phyloP scores from a whole-genome alignment of 306 rosid genomes.

The Argentina anserina region DNA sequence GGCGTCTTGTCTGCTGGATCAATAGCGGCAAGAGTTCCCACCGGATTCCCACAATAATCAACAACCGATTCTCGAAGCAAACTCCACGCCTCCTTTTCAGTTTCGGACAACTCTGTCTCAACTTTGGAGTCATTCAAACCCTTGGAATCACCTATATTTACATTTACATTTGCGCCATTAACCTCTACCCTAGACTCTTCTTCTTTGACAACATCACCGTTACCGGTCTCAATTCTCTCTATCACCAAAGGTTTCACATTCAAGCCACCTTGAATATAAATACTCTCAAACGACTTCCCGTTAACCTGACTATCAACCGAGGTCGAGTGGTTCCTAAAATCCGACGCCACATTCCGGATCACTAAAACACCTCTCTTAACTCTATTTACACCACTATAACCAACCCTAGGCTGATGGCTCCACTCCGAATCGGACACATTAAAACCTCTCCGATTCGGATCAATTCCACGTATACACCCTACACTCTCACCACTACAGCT shows the following conservation, averaged over 20 bases:
- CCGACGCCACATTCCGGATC: constrained; percentile 54
- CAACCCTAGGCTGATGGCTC: constrained; percentile 40
- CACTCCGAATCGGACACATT: constrained; percentile 41
- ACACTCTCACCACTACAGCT: constrained; percentile 33
- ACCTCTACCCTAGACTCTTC: constrained; percentile 37
- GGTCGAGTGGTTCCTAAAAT: constrained; percentile 70
- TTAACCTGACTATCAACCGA: constrained; percentile 59
- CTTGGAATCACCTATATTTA: constrained; percentile 38
- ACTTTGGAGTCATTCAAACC: constrained; percentile 45
- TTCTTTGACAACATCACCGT: constrained; percentile 30
- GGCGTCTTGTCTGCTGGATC: constrained; percentile 66
- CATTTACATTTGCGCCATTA: constrained; percentile 28
- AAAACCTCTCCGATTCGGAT: constrained; percentile 55
- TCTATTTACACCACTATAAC: constrained; percentile 30
- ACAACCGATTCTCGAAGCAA: constrained; percentile 66
- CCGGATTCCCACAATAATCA: constrained; percentile 70
- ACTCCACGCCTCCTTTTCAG: constrained; percentile 77
- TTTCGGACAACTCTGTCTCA: constrained; percentile 49
- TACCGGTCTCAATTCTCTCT: constrained; percentile 39
- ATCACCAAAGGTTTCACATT: constrained; percentile 56
- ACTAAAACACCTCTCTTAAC: constrained; percentile 41
- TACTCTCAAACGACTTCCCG: constrained; percentile 55
- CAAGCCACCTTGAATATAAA: constrained; percentile 67
- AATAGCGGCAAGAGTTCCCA: constrained; percentile 90
- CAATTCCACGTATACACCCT: constrained; percentile 32